Base-by-base conservation (phyloP, 352 stramenopile genomes). In the Globisporangium okanoganense region DNA sequence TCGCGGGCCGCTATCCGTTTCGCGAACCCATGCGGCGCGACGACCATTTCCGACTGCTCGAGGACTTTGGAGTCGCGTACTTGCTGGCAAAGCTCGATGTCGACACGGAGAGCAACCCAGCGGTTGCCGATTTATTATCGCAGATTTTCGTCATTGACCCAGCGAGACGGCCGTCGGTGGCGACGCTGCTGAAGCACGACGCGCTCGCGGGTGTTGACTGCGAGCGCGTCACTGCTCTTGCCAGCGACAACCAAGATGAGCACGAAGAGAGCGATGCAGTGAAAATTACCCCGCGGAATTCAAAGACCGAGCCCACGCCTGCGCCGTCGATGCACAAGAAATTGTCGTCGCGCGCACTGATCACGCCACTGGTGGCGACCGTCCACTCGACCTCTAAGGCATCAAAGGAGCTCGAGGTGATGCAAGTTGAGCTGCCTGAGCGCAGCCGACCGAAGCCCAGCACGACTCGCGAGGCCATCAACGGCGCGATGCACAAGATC, bases 31-130 rank as follows among this genome's bases (percentile, higher is more conserved):
- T 79, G 22, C 78, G 77, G 2, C 68, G 61, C 10, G 81, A 92
- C 57, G 67, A 77, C 43, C 73, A 84, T 43, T 91, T 87, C 50
- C 53, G 72, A 8, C 64, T 90, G 44, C 63, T 92, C 18, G 64
- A 71, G 36, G 72, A 81, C 36, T 78, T 86, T 55, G 83, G 81
- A 13, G 59, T 88, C 20, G 71, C 87, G 44, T 87, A 82, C 58
- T 54, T 93, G n/a, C 52, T 93, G 20, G 82, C 83, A 55, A 85
- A 84, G 53, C 73, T 78, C 25, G 76, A 89, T 29, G 82, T 89
- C 29, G 76, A 89, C 35, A 72, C 70, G 27, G 35, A 60, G 0
- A 67, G 54, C 22, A 70, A 77, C 56, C 51, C 81, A 24, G 56
- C 69, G 49, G 47, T 87, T 22, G 69, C 83, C 25, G 71, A 89